Evolutionary conservation across 192 early-diverging fungal species (phyloP), one percentile per base, ranked within the genome.

Genomic region (Coemansia sp.): DNA sequence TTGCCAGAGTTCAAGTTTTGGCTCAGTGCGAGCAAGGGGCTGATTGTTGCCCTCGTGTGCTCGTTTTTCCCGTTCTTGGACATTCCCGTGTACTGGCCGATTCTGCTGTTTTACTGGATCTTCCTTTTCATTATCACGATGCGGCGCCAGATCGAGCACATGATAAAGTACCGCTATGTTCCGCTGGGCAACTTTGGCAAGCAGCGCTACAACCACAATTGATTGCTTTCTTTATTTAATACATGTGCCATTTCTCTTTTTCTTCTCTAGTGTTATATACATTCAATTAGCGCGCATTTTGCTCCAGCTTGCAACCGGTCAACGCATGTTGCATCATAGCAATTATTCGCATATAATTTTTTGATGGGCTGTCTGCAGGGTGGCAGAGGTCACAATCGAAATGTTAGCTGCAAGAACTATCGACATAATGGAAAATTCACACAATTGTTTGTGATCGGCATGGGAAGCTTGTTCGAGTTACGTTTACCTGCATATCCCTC

Each of bases 1-100:
- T 74, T 99, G 57, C 96, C 97, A 17, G 97, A 99, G 75, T 97
- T 99, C 80, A 99, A 98, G 83, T 97, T 96, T 69, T 99, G 97
- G 97, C 84, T 90, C 75, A 86, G 87, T 57, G 85, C 91, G 38
- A 96, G 91, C 11, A 79, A 89, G 66, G 92, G 93, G 0, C 87
- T 93, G 42, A 37, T 87, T 47, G 87, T 95, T 59, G 88, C 96
- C 12, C 76, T 96, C 46, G 75, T 92, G 34, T 95, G 94, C 83
- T 92, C 94, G 47, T 85, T 96, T 65, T 89, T 94, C 75, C 59
- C 85, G n/a, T 69, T 91, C 50, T 89, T 98, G 69, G 95, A 99
- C 67, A 86, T 99, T 46, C 97, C 97, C 12, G 97, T 99, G 4
- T 99, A 94, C 81, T 99, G 97, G 97, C 97, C 97, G 3, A 98